phyloP scores from a whole-genome alignment of 148 eudicot genomes.

The Drosera capensis region DNA sequence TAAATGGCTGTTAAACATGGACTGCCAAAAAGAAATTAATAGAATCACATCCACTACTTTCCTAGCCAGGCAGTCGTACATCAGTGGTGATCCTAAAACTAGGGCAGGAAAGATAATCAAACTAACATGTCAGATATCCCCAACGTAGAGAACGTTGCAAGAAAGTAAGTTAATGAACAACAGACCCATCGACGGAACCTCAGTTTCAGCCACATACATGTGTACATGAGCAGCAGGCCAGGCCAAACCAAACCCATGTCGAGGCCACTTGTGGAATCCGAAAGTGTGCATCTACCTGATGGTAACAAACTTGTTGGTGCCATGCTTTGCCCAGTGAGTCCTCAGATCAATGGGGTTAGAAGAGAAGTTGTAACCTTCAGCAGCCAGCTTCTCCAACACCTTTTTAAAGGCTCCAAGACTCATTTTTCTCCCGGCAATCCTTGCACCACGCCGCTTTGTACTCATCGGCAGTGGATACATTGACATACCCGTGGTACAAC shows the following conservation, averaged over 20 bases:
- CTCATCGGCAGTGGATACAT: slow-evolving; percentile 42
- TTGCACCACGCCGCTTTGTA: slow-evolving; percentile 34
- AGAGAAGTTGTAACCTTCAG: slow-evolving; percentile 37
- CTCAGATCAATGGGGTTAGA: slow-evolving; percentile 34
- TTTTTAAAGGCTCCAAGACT: slow-evolving; percentile 39
- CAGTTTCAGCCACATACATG: slow-evolving; percentile 22
- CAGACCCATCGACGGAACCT: slow-evolving; percentile 21
- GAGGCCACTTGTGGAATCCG: slow-evolving; percentile 20
- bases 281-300: slow-evolving; percentile 28
- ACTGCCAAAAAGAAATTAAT: slow-evolving; percentile 27
- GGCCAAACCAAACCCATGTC: slow-evolving; percentile 20
- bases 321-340: slow-evolving; percentile 43
- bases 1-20: too few relatives aligned
- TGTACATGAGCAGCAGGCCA: slow-evolving; percentile 38
- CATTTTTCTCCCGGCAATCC: slow-evolving; percentile 42
- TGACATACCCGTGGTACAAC: slow-evolving; percentile 34
- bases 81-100: slow-evolving; percentile 26
- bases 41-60: slow-evolving; percentile 22
- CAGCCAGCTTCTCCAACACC: slow-evolving; percentile 37
- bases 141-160: slow-evolving; percentile 17
- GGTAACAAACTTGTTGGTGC: slow-evolving; percentile 41
- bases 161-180: slow-evolving; percentile 17
- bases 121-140: slow-evolving; percentile 21
- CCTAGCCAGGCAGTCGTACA: slow-evolving; percentile 25
- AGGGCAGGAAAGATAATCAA: slow-evolving; percentile 18